phyloP scores from a whole-genome alignment of 495 filamentous ascomycete species.

The Penicilliopsis zonata region DNA sequence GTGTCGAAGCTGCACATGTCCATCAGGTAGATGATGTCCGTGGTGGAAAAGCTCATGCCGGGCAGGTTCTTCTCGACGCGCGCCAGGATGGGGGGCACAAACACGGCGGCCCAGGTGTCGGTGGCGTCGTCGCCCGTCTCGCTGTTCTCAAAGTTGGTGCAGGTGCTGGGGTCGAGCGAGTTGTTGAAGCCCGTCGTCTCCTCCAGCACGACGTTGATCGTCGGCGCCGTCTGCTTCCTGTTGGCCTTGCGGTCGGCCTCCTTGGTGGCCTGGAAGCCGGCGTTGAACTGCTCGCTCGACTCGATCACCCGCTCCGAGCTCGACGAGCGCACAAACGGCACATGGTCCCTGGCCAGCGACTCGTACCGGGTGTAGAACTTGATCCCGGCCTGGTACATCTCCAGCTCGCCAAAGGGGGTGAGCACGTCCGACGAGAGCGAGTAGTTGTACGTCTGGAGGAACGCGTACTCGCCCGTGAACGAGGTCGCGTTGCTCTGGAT shows the following conservation, averaged over 20 bases:
- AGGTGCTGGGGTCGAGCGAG: constrained; percentile 60
- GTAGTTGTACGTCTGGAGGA: constrained; percentile 60
- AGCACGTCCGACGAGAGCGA: constrained; percentile 63
- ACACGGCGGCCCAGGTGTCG: constrained; percentile 38
- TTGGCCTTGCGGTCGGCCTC: constrained; percentile 22
- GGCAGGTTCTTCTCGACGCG: constrained; percentile 52
- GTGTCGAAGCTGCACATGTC: constrained; percentile 78
- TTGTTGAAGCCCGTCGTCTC: constrained; percentile 59
- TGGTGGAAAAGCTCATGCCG: constrained; percentile 42
- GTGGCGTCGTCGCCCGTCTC: constrained; percentile 37
- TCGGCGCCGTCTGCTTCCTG: constrained; percentile 30
- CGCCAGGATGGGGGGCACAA: constrained; percentile 46
- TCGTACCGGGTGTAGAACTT: constrained; percentile 64
- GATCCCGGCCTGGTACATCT: constrained; percentile 63
- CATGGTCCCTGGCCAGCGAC: constrained; percentile 33
- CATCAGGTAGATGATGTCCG: constrained; percentile 59
- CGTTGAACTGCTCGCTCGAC: constrained; percentile 59
- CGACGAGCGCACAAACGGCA: constrained; percentile 62
- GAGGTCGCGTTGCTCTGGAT: constrained; percentile 46
- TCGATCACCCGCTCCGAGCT: constrained; percentile 60
- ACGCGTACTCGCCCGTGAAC: constrained; percentile 47
- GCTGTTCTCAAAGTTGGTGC: constrained; percentile 44
- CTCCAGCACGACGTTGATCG: constrained; percentile 49
- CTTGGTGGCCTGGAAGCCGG: constrained; percentile 56
- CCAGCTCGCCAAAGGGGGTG: constrained; percentile 55